Evolutionary conservation across 2,329 filamentous ascomycete genomes (phyloP), one percentile per base, ranked within the genome.

Genomic region (Xylariaceae sp.): DNA sequence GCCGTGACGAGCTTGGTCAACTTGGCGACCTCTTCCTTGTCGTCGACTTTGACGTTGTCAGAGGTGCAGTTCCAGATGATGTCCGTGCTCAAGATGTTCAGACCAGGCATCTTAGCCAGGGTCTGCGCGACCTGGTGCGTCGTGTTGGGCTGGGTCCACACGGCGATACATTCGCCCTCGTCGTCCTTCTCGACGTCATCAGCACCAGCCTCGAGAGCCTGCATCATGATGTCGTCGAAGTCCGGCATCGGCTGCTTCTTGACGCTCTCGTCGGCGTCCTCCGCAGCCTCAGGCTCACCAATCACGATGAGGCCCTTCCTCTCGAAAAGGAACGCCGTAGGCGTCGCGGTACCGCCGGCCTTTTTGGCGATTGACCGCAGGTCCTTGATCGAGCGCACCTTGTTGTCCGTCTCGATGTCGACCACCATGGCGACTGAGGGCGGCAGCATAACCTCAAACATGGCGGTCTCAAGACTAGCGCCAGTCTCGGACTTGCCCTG

Each of bases 61-160:
- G 88, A 84, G 61, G 93, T 94, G 0, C 91, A 83, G 60, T 88
- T 84, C 87, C 90, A 97, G 49, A 96, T 81, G 55, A 97, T 93
- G 58, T 95, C 90, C 15, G 86, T 85, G 65, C 85, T 87, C 57
- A 88, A 77, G 51, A 95, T 82, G 60, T 88, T 82, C 61, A 95
- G 74, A 0, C 80, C 82, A 17, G 89, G 80, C 44, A 81, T 78
- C 64, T 82, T 79, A 3, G 83, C 79, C n/a, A 96, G 71, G 10
- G 79, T 77, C 61, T 88, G 80, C 1, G 85, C 85, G 1, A 88
- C 84, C 15, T 82, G 77, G 58, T 82, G 86, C 0, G 86, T 88
- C 61, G 83, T 79, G 8, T 78, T 81, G 0, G 88, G 85, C 65
- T 88, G 83, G 0, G 88, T 90, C 74, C 83, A 88, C 0, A 95